Conservation (phyloP, 2,329 filamentous ascomycete genomes). For the Zymoseptoria pseudotritici region DNA sequence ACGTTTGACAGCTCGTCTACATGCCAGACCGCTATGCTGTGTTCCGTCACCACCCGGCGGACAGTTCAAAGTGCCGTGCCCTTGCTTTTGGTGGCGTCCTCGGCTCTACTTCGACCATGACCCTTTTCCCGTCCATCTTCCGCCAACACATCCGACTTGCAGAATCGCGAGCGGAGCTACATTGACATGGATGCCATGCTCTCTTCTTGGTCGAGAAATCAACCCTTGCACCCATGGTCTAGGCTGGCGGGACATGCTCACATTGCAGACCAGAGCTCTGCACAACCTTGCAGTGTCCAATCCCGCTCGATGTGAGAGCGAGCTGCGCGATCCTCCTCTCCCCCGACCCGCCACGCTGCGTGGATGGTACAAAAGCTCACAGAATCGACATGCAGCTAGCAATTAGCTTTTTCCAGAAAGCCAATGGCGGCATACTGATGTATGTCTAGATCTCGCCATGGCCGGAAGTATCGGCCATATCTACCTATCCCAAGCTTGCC, state of each 20-base stretch:
- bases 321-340: conserved; percentile 8
- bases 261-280: conserved; percentile 5
- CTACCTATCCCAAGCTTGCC: conserved; percentile 10
- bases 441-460: conserved; percentile 19
- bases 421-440: conserved; percentile 23
- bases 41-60: conserved; percentile 4
- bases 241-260: neutral
- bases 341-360: conserved; percentile 21
- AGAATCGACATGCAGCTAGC: conserved; percentile 27
- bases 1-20: conserved; percentile 10
- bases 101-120: conserved; percentile 4
- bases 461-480: conserved; percentile 22
- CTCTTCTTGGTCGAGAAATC: conserved; percentile 1
- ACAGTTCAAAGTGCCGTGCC: conserved; percentile 8
- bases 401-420: conserved; percentile 24
- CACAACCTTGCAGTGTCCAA: conserved; percentile 19
- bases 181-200: conserved; percentile 18
- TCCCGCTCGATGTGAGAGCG: neutral
- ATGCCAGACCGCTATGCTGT: conserved; percentile 9
- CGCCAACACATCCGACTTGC: conserved; percentile 13
- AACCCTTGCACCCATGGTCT: conserved; percentile 5
- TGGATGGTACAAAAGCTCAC: conserved; percentile 11
- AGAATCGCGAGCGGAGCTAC: conserved; percentile 5
- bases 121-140: conserved; percentile 3
- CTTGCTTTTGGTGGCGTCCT: conserved; percentile 10